Conservation (phyloP, 1,284 basidiomycete genomes). For the Puccinia hordei region DNA sequence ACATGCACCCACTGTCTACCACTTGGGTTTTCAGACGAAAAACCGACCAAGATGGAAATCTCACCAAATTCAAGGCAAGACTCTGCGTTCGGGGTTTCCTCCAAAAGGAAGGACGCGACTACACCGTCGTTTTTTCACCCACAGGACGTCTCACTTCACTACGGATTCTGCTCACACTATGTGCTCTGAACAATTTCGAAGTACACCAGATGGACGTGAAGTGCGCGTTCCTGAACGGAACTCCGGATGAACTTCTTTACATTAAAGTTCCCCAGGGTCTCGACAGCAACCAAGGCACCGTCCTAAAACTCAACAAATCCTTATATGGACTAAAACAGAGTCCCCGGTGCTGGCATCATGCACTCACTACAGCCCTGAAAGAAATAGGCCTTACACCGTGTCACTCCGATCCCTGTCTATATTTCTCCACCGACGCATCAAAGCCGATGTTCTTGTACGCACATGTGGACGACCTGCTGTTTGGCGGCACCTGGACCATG, state of each 20-base stretch:
- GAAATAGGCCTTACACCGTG: background rate
- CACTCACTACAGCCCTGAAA: background rate
- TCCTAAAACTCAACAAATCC: constrained; percentile 14
- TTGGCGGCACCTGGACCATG: too few species aligned
- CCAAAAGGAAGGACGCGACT: constrained; percentile 19
- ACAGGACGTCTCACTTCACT: constrained; percentile 3
- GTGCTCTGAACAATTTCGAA: too few species aligned
- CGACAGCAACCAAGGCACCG: background rate
- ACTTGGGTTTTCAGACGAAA: constrained; percentile 25
- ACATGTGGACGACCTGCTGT: constrained; percentile 3
- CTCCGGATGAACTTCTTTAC: constrained; percentile 3
- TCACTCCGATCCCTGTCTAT: too few species aligned
- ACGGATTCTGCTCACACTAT: too few species aligned
- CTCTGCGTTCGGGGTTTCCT: too few species aligned
- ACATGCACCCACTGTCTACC: constrained; percentile 11
- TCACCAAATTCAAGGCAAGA: too few species aligned
- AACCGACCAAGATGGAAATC: too few species aligned
- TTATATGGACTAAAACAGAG: constrained; percentile 21
- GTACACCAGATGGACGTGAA: constrained; percentile 14
- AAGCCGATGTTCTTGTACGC: background rate
- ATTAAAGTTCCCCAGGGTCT: background rate
- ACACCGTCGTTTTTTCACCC: constrained; percentile 15
- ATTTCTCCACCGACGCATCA: background rate
- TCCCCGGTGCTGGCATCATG: background rate
- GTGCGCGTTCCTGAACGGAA: background rate